A percentile compares a stretch with the other conserved stretches of the same genome.
Evolutionary conservation across 2,329 filamentous ascomycete genomes (phyloP).

Genomic region (Alternaria incomplexa): DNA sequence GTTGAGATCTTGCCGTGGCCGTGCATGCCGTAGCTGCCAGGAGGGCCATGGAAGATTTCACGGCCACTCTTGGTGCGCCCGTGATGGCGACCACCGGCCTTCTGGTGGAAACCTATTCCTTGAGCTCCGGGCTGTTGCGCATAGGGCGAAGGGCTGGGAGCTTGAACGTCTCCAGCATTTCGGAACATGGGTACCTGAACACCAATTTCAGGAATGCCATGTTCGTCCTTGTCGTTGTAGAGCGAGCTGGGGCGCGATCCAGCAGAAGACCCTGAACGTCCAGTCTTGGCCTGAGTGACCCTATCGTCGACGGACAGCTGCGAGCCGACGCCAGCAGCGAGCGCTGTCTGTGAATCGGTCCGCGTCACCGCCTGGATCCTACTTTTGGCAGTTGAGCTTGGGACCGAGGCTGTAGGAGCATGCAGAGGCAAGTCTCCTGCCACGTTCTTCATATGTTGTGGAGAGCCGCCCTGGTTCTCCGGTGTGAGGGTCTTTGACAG

Average conservation of each 20-base stretch:
- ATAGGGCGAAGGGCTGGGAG: conserved; percentile 78
- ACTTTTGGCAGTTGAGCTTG: conserved; percentile 80
- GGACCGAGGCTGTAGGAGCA: conserved; percentile 86
- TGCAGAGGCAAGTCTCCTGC: conserved; percentile 83
- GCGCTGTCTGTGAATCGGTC: conserved; percentile 87
- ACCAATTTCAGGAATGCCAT: conserved; percentile 91
- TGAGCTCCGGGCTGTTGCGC: conserved; percentile 45
- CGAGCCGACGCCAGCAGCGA: conserved; percentile 81
- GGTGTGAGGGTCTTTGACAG: conserved; percentile 41
- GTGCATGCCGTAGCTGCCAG: conserved; percentile 91
- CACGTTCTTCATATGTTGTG: conserved; percentile 78
- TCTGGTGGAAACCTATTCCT: conserved; percentile 62
- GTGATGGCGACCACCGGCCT: conserved; percentile 60
- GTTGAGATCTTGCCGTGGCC: conserved; percentile 78
- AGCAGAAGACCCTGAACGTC: conserved; percentile 42
- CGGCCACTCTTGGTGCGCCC: conserved; percentile 73
- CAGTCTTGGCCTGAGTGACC: conserved; percentile 28
- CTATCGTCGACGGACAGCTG: conserved; percentile 51
- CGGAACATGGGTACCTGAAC: conserved; percentile 93
- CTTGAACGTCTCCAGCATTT: conserved; percentile 93
- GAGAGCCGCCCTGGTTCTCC: conserved; percentile 51
- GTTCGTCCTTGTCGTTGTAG: conserved; percentile 69
- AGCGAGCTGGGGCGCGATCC: conserved; percentile 61
- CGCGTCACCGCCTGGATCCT: conserved; percentile 84
- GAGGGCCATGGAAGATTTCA: conserved; percentile 73